Base-by-base conservation (phyloP, 345 rosid genomes). In the Erodium maritimum region DNA sequence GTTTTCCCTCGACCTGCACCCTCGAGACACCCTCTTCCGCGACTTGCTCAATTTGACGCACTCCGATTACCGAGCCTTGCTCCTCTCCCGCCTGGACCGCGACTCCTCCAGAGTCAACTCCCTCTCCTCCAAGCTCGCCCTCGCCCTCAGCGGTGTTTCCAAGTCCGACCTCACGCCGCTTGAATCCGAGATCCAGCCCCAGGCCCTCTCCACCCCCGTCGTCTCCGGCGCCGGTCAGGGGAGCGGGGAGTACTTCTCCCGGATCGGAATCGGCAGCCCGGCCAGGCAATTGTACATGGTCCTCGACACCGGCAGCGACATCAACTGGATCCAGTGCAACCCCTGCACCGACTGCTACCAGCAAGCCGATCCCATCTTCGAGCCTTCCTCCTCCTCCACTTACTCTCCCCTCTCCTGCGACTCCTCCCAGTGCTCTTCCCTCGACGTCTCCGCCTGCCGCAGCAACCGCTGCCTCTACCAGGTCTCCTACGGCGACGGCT, bases 401-500 rank as follows among this genome's bases (percentile, higher is more conserved):
- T 84, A 70, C 73, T 46, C 61, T 1, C 64, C 85, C 1, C 79
- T 91, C 29, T 1, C 82, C 5, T 91, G 98, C 72, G 50, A 65
- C 1, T 57, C 90, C 21, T 63, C 62, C 12, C 84, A 77, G 76
- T 91, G 98, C 53, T 17, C 60, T 50, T 54, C 78, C 52, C 83
- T 91, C 23, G 77, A 80, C 29, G 72, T 60, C 37, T 72, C 93
- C 5, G 65, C 73, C 17, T 91, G 98, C 59, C 75, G 79, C 2
- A 52, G 65, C 5, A 71, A 72, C 45, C 77, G 54, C 50, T 89
- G 99, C 34, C 70, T 78, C 13, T 93, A 93, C 57, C 90, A 87
- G 71, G 96, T 88, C 5, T 77, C 82, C 16, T 93, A 93, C 79
- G 96, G 96, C 0, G 99, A 93, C 50, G 99, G 99, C 4, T 93